Evolutionary conservation across 73 alveolate genomes (phyloP).

Genomic region (Paramecium primaurelia): DNA sequence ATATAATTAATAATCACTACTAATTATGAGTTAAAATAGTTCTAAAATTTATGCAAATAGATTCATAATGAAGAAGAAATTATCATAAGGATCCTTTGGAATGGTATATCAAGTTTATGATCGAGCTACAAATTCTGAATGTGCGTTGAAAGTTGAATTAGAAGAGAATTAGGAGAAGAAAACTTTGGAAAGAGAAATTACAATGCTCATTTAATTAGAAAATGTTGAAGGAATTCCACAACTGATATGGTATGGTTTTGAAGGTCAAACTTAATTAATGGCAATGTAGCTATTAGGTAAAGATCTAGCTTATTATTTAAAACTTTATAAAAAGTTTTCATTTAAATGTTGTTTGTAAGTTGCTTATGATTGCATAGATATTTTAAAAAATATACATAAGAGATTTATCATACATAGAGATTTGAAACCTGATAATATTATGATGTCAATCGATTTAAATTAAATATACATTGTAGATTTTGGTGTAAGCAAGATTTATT

Average conservation of each 20-base stretch:
- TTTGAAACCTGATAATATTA: constrained; percentile 5
- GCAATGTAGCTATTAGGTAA: not conserved
- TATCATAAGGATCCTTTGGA: not conserved
- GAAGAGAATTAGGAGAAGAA: not conserved
- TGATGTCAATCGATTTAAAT: not conserved
- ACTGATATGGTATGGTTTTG: not conserved
- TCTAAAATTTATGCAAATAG: not conserved
- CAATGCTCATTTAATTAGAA: not conserved
- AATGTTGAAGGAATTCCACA: not conserved
- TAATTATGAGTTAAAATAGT: not conserved
- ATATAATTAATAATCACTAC: not conserved
- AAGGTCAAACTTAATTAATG: not conserved
- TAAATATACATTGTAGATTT: constrained; percentile 14
- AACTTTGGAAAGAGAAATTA: not conserved
- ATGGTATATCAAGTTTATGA: not conserved
- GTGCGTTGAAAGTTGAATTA: not conserved
- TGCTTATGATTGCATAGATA: constrained; percentile 22
- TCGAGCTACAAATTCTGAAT: not conserved
- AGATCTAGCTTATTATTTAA: not conserved
- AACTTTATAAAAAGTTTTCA: not conserved
- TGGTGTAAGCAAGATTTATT: not conserved
- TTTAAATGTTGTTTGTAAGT: not conserved
- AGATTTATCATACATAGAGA: constrained; percentile 35
- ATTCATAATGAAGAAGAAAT: not conserved
- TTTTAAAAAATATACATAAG: constrained; percentile 15